These are phyloP conservation scores for Coemansia sp. DNA, from an alignment of 192 early-diverging fungal species.

Conservation along the genomic window DNA sequence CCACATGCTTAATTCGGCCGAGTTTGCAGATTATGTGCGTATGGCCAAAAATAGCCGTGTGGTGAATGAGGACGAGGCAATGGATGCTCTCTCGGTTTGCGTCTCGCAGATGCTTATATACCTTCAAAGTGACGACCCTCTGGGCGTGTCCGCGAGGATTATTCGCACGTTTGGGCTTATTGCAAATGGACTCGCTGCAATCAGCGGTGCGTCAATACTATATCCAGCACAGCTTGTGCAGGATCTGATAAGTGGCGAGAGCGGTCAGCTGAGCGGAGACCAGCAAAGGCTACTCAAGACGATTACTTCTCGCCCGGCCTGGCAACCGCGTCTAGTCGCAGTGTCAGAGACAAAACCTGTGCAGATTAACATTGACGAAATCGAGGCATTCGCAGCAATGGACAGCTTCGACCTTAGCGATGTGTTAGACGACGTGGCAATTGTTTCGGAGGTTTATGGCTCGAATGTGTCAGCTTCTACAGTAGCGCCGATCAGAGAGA, in stretches of 20 bases:
- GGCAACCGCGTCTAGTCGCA: conserved; percentile 23
- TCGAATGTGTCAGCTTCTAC: neutral
- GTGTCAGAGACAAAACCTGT: conserved; percentile 29
- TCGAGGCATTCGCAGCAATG: conserved; percentile 33
- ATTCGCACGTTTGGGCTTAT: conserved; percentile 37
- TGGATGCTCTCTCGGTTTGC: conserved; percentile 39
- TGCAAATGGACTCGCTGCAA: conserved; percentile 34
- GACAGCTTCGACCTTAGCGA: conserved; percentile 32
- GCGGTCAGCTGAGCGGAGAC: conserved; percentile 12
- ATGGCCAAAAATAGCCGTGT: conserved; percentile 23
- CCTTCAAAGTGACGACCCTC: conserved; percentile 22
- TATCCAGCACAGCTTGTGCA: conserved; percentile 33
- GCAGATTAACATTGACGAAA: conserved; percentile 39
- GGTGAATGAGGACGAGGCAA: conserved; percentile 39
- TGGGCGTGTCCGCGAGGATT: conserved; percentile 21
- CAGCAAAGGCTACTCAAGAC: conserved; percentile 16
- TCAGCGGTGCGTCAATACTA: conserved; percentile 35
- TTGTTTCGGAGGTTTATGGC: neutral
- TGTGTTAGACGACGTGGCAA: conserved; percentile 12
- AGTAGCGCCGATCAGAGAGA: neutral
- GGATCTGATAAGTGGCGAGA: conserved; percentile 15
- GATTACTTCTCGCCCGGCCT: conserved; percentile 22
- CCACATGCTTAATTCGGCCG: conserved; percentile 45
- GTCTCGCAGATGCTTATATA: conserved; percentile 48
- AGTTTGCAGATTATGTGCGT: conserved; percentile 39